Conservation (phyloP, 768 basidiomycete species). For the Rhodosporidiobolus odoratus region DNA sequence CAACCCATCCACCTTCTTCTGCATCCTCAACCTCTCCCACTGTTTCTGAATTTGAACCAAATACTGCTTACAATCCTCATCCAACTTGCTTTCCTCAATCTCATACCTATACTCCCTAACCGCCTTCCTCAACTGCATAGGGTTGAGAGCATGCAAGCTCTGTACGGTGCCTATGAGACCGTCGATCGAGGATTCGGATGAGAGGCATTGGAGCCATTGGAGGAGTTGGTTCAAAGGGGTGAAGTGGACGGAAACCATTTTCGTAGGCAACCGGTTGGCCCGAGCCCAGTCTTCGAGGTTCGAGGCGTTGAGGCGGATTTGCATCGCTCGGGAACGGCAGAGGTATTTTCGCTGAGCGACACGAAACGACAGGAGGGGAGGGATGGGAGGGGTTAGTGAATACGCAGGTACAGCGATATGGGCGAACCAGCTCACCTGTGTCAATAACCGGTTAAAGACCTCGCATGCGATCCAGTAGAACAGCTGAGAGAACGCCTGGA, state of each 20-base stretch:
- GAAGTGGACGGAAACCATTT: constrained; percentile 69
- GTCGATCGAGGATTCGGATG: constrained; percentile 79
- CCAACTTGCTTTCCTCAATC: constrained; percentile 85
- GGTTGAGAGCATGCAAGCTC: constrained; percentile 77
- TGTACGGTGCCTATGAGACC: constrained; percentile 85
- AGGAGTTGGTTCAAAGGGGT: constrained; percentile 75
- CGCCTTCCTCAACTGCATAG: constrained; percentile 91
- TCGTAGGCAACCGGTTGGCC: constrained; percentile 68
- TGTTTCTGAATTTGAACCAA: constrained; percentile 91
- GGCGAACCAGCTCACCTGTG: constrained; percentile 24
- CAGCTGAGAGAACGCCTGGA: constrained; percentile 94
- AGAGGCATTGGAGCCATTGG: constrained; percentile 79
- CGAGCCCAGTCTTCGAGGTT: constrained; percentile 88
- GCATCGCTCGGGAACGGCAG: constrained; percentile 83
- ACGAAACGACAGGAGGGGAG: constrained; percentile 58
- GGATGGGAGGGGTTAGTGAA: background rate
- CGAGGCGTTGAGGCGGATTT: constrained; percentile 79
- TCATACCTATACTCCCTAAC: constrained; percentile 82
- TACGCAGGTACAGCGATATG: background rate
- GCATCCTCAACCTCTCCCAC: constrained; percentile 62
- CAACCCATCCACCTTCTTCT: constrained; percentile 20
- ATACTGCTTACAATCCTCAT: constrained; percentile 90
- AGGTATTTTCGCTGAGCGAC: constrained; percentile 86
- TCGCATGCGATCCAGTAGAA: constrained; percentile 93
- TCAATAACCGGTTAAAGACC: constrained; percentile 50